Conservation (phyloP, 1,284 basidiomycete genomes). For the Fomitopsis pinicola region DNA sequence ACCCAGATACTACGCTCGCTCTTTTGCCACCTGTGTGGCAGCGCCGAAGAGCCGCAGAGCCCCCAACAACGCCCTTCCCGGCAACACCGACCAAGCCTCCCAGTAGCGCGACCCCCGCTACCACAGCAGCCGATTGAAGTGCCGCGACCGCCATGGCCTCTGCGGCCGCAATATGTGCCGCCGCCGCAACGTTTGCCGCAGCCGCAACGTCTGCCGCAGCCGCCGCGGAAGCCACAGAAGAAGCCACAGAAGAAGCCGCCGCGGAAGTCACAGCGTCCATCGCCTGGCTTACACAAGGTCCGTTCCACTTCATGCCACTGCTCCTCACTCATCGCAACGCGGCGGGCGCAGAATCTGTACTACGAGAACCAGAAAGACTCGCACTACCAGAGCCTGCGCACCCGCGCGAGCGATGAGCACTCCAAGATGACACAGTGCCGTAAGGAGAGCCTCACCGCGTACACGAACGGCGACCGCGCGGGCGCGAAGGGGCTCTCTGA, state of each 20-base stretch:
- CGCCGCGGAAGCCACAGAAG: no score
- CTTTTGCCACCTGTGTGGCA: neutral
- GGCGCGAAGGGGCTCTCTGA: slow-evolving; percentile 81
- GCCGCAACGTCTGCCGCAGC: no score
- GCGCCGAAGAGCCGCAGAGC: slow-evolving; percentile 8
- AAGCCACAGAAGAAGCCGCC: neutral
- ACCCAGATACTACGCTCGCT: neutral
- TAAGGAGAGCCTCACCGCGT: slow-evolving; percentile 65
- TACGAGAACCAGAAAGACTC: slow-evolving; percentile 67
- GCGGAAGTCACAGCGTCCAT: neutral
- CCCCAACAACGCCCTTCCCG: slow-evolving; percentile 17
- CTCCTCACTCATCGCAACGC: neutral
- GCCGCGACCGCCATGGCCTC: neutral
- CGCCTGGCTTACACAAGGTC: neutral
- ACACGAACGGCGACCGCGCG: slow-evolving; percentile 68
- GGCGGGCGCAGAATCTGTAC: slow-evolving; percentile 46
- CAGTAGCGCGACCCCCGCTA: slow-evolving; percentile 6
- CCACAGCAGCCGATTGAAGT: slow-evolving; percentile 8
- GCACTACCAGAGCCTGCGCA: slow-evolving; percentile 66
- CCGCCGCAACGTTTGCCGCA: no score
- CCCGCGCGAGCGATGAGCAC: slow-evolving; percentile 70
- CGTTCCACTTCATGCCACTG: neutral
- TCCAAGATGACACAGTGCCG: slow-evolving; percentile 70
- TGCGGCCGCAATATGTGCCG: neutral
- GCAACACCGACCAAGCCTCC: slow-evolving; percentile 12